Percentiles rank a stretch among this genome's conserved stretches.
Evolutionary conservation across 192 early-diverging fungal genomes (phyloP).

Genomic region (Linnemannia exigua): DNA sequence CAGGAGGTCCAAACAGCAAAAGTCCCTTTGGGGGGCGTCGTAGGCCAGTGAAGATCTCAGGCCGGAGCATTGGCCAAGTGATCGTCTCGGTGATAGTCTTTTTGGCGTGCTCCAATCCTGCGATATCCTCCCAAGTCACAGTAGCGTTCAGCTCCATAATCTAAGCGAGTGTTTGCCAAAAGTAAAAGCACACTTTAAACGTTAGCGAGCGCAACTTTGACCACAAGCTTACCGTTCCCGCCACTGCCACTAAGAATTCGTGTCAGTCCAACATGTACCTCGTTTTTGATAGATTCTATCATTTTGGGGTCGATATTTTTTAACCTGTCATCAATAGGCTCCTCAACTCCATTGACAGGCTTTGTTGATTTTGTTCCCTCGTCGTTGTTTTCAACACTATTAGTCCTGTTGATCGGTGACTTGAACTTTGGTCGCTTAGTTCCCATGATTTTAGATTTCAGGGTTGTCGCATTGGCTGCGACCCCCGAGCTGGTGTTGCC

Average conservation of each 20-base stretch:
- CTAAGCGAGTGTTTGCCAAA: slow-evolving; percentile 17
- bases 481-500: background rate
- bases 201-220: no score
- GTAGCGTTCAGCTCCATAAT: slow-evolving; percentile 73
- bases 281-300: slow-evolving; percentile 91
- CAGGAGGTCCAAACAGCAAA: slow-evolving; percentile 92
- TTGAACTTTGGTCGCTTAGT: slow-evolving; percentile 63
- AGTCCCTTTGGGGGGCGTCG: slow-evolving; percentile 87
- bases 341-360: slow-evolving; percentile 28
- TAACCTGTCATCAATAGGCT: slow-evolving; percentile 76
- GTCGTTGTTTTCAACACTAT: slow-evolving; percentile 5
- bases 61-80: slow-evolving; percentile 81
- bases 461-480: background rate
- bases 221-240: no score
- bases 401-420: slow-evolving; percentile 58
- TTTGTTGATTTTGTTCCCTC: slow-evolving; percentile 4
- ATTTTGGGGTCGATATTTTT: slow-evolving; percentile 90
- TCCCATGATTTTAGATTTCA: slow-evolving; percentile 24
- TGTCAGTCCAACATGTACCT: slow-evolving; percentile 53
- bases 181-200: no score
- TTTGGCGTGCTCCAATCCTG: slow-evolving; percentile 88
- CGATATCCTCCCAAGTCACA: slow-evolving; percentile 89
- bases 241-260: background rate
- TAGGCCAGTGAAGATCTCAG: slow-evolving; percentile 89
- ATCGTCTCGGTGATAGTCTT: slow-evolving; percentile 83